Evolutionary conservation across 495 filamentous ascomycete species (phyloP).

Genomic region (Penicillium pancosmium): DNA sequence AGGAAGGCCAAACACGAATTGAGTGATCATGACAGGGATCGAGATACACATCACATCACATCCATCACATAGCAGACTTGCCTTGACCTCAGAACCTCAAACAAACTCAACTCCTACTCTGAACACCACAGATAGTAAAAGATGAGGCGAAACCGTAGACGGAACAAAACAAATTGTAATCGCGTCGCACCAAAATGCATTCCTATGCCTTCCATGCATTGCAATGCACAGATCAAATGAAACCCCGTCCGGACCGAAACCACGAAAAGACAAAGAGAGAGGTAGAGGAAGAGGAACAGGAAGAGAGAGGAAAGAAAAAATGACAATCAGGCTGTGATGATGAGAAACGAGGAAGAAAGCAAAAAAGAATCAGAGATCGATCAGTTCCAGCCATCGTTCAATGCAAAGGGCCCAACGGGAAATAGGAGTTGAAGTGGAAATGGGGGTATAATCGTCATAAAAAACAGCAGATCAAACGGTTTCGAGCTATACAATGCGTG

Average conservation of each 20-base stretch:
- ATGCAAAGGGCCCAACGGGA: slow-evolving; percentile 15
- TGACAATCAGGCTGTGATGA: not conserved
- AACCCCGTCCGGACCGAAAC: not conserved
- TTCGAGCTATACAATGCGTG: slow-evolving; percentile 25
- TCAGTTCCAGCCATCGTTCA: slow-evolving; percentile 9
- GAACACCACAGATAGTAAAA: not conserved
- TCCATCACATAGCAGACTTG: not conserved
- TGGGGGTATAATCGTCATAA: slow-evolving; percentile 35
- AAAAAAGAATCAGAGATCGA: slow-evolving; percentile 9
- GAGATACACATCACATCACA: not conserved
- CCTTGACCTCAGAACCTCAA: not conserved
- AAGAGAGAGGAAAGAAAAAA: not conserved
- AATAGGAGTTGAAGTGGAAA: slow-evolving; percentile 15
- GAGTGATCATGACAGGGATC: not conserved
- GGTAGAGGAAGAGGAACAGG: too few species aligned
- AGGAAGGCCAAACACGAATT: not conserved
- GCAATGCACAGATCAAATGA: not conserved
- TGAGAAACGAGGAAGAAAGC: slow-evolving; percentile 2
- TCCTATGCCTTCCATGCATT: slow-evolving; percentile 1
- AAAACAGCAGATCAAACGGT: slow-evolving; percentile 25
- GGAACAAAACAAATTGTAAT: not conserved
- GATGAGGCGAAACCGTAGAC: not conserved
- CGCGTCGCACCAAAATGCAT: slow-evolving; percentile 2
- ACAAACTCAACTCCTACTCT: too few species aligned
- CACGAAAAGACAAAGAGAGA: not conserved